phyloP scores from a whole-genome alignment of 2,329 filamentous ascomycete genomes.

The Pseudogymnoascus sp. region DNA sequence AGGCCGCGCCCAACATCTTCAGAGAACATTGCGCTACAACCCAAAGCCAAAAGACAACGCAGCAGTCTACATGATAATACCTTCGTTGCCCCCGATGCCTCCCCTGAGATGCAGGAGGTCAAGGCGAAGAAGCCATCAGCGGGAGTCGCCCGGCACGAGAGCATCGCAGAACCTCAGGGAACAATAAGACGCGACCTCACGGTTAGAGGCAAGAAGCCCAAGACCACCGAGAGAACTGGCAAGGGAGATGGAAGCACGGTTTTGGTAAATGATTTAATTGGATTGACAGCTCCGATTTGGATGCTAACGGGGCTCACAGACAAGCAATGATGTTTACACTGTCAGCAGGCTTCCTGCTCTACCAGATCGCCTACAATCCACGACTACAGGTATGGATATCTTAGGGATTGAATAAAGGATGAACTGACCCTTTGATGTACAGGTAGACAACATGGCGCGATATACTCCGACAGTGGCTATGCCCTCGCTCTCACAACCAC shows the following conservation, averaged over 20 bases:
- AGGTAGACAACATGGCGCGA: slow-evolving; percentile 59
- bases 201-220: slow-evolving; percentile 54
- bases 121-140: slow-evolving; percentile 40
- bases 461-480: slow-evolving; percentile 60
- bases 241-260: slow-evolving; percentile 62
- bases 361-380: slow-evolving; percentile 65
- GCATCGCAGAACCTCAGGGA: slow-evolving; percentile 15
- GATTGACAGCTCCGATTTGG: slow-evolving; percentile 1
- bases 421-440: slow-evolving; percentile 13
- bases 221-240: slow-evolving; percentile 55
- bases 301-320: slow-evolving; percentile 42
- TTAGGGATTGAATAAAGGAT: background rate
- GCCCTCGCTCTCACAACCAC: slow-evolving; percentile 73
- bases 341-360: slow-evolving; percentile 78
- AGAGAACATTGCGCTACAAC: slow-evolving; percentile 46
- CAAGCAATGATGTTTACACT: slow-evolving; percentile 74
- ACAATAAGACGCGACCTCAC: slow-evolving; percentile 41
- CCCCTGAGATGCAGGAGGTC: slow-evolving; percentile 48
- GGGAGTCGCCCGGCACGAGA: slow-evolving; percentile 32
- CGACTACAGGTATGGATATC: slow-evolving; percentile 50
- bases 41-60: slow-evolving; percentile 57
- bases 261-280: slow-evolving; percentile 42
- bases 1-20: slow-evolving; percentile 51
- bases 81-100: slow-evolving; percentile 42
- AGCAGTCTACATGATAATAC: slow-evolving; percentile 50